Evolutionary conservation across 208 protist species (phyloP).

Genomic region (Leishmania tropica): DNA sequence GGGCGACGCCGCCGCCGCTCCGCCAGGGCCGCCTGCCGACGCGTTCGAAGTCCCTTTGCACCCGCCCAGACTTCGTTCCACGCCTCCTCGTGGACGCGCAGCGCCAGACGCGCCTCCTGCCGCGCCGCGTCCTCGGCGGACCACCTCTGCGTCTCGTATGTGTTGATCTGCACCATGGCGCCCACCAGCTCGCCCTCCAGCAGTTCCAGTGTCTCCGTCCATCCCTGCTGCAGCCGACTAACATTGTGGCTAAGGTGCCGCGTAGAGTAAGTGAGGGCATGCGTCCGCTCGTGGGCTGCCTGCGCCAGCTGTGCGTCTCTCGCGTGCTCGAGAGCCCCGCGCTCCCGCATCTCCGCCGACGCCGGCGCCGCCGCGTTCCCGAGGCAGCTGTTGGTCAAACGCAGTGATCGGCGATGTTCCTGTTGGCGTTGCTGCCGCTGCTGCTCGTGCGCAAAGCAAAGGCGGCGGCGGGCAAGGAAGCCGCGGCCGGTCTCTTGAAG

Average conservation of each 20-base stretch:
- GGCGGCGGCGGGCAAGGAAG: not conserved
- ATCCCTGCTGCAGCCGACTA: slow-evolving; percentile 7
- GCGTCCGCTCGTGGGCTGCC: not conserved
- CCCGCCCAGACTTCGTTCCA: slow-evolving; percentile 13
- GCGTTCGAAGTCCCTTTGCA: not conserved
- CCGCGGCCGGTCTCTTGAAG: slow-evolving; percentile 14
- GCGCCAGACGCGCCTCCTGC: slow-evolving; percentile 8
- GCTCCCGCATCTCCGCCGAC: not conserved
- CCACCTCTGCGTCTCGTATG: slow-evolving; percentile 16
- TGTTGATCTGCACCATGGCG: slow-evolving; percentile 16
- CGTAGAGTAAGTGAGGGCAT: not conserved
- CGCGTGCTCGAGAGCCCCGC: slow-evolving; percentile 10
- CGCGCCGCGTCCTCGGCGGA: slow-evolving; percentile 22
- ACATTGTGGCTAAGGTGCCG: slow-evolving; percentile 6
- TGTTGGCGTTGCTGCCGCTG: not conserved
- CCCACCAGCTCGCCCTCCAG: slow-evolving; percentile 27
- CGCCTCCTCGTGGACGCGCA: slow-evolving; percentile 12
- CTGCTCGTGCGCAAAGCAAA: not conserved
- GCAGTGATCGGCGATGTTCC: not conserved
- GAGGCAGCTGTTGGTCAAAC: not conserved
- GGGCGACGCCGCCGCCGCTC: not conserved
- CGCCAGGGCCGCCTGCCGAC: not conserved
- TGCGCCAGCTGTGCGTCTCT: slow-evolving; percentile 5
- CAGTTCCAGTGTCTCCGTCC: slow-evolving; percentile 24
- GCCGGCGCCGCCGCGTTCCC: not conserved